These are phyloP conservation scores for Paxillus ammoniavirescens DNA, from an alignment of 768 basidiomycete genomes.

Conservation along the genomic window DNA sequence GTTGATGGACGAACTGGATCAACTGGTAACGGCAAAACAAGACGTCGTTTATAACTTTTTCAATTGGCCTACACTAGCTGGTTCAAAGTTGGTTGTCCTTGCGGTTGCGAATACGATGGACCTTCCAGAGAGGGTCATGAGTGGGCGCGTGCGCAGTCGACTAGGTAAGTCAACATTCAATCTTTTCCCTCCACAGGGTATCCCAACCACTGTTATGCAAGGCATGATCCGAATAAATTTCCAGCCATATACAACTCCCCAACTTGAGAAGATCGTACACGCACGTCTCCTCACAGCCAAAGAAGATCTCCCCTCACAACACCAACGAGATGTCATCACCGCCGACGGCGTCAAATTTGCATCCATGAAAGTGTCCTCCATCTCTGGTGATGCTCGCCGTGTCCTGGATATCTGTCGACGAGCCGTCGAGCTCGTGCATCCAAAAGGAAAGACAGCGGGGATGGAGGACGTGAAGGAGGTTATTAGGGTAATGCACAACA, in stretches of 20 bases:
- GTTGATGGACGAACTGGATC: constrained; percentile 98
- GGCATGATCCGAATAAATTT: constrained; percentile 93
- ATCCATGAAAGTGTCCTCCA: constrained; percentile 71
- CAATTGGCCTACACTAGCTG: constrained; percentile 94
- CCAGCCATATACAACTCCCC: constrained; percentile 76
- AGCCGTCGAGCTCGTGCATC: constrained; percentile 75
- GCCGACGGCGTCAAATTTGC: constrained; percentile 81
- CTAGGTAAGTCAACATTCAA: constrained; percentile 54
- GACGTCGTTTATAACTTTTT: constrained; percentile 99
- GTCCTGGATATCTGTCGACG: constrained; percentile 94
- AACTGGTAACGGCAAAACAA: constrained; percentile 92
- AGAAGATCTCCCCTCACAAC: constrained; percentile 43
- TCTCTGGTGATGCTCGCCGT: constrained; percentile 92
- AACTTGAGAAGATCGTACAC: constrained; percentile 84
- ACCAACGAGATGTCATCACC: constrained; percentile 53
- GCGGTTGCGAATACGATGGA: constrained; percentile 99
- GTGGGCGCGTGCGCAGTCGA: constrained; percentile 87
- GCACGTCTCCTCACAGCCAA: constrained; percentile 68
- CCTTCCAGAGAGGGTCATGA: constrained; percentile 91
- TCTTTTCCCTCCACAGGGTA: neutral
- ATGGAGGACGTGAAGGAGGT: constrained; percentile 76
- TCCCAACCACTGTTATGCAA: constrained; percentile 24
- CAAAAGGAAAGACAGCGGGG: constrained; percentile 50
- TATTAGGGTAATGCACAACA: constrained; percentile 84
- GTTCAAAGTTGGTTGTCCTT: constrained; percentile 88